A percentile compares a stretch with the other conserved stretches of the same genome.
These are phyloP conservation scores for Ustilago tritici DNA, from an alignment of 1,284 basidiomycete species.

Conservation along the genomic window DNA sequence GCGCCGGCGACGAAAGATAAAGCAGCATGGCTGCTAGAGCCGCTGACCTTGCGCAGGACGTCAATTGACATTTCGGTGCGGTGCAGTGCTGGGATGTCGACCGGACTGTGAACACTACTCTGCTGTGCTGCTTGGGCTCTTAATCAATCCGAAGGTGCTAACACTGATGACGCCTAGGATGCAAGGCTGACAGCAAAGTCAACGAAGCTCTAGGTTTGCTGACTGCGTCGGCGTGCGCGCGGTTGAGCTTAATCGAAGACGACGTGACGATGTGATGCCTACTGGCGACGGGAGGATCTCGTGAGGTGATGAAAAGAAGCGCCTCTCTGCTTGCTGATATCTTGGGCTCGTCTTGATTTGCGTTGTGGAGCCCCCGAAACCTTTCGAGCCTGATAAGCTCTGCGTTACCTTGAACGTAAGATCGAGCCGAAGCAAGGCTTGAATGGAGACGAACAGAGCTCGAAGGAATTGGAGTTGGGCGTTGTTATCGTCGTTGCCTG, in stretches of 20 bases:
- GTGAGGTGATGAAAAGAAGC: not conserved
- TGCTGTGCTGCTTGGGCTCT: not conserved
- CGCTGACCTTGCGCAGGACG: slow-evolving; percentile 31
- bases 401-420: too few species aligned
- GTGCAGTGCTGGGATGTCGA: not conserved
- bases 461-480: too few species aligned
- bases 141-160: not conserved
- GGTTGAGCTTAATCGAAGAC: not conserved
- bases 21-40: slow-evolving; percentile 20
- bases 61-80: slow-evolving; percentile 15
- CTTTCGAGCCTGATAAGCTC: not conserved
- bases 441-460: too few species aligned
- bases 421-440: too few species aligned
- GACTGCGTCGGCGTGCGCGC: slow-evolving; percentile 2
- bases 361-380: not conserved
- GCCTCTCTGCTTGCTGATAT: not conserved
- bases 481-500: not conserved
- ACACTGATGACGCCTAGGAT: not conserved
- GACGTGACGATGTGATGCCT: not conserved
- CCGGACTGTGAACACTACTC: not conserved
- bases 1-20: slow-evolving; percentile 4
- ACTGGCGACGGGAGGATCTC: not conserved
- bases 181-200: not conserved
- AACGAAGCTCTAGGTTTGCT: not conserved
- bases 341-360: not conserved